Conservation (phyloP, 495 filamentous ascomycete species). For the Daldinia caldariorum region DNA sequence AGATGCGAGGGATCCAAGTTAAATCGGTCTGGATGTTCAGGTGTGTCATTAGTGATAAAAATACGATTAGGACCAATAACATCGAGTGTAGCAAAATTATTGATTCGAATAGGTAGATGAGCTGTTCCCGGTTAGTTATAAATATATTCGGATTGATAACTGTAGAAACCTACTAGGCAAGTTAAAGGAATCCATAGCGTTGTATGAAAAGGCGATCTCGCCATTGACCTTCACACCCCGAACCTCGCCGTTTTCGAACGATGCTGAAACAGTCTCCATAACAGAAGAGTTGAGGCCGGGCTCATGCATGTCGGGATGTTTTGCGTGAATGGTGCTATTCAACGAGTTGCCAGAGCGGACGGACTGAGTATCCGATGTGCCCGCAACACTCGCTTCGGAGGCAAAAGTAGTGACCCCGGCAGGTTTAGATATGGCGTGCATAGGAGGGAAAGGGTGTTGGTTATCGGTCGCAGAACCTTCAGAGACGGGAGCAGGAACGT, state of each 20-base stretch:
- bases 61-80: constrained; percentile 94
- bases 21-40: constrained; percentile 82
- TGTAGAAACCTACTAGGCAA: constrained; percentile 48
- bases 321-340: constrained; percentile 67
- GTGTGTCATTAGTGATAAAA: constrained; percentile 76
- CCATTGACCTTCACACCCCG: constrained; percentile 81
- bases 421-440: constrained; percentile 55
- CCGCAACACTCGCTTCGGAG: constrained; percentile 62
- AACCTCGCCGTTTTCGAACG: constrained; percentile 77
- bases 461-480: constrained; percentile 54
- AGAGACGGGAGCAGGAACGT: constrained; percentile 65
- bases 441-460: constrained; percentile 51
- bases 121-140: constrained; percentile 45
- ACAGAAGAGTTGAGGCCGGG: constrained; percentile 89
- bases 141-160: not conserved
- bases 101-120: constrained; percentile 78
- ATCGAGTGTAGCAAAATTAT: constrained; percentile 90
- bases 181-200: constrained; percentile 62
- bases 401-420: constrained; percentile 57
- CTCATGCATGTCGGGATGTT: constrained; percentile 84
- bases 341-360: constrained; percentile 87
- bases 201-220: constrained; percentile 90
- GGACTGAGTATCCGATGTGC: constrained; percentile 85
- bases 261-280: constrained; percentile 88
- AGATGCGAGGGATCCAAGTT: constrained; percentile 75